Conservation (phyloP, 2,329 filamentous ascomycete species). For the Trichophaea hybrida region DNA sequence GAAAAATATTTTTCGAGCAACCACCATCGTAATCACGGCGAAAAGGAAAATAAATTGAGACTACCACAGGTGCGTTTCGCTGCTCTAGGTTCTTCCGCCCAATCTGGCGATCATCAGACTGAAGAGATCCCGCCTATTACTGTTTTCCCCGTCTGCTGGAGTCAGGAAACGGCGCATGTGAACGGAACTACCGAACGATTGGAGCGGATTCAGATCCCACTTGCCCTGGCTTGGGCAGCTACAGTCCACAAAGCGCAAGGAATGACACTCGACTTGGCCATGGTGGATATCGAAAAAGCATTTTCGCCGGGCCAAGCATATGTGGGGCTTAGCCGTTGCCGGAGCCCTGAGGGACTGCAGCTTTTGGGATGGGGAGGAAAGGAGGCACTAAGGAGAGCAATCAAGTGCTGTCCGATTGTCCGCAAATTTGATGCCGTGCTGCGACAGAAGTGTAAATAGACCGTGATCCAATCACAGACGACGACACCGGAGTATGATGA, state of each 20-base stretch:
- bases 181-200: background rate
- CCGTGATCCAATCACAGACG: background rate
- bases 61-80: background rate
- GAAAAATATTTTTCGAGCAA: constrained; percentile 16
- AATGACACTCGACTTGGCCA: constrained; percentile 45
- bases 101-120: background rate
- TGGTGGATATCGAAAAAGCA: constrained; percentile 39
- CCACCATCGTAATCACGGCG: background rate
- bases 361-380: constrained; percentile 6
- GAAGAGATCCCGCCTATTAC: background rate
- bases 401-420: constrained; percentile 22
- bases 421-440: constrained; percentile 24
- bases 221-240: constrained; percentile 47
- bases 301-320: constrained; percentile 49
- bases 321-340: constrained; percentile 47
- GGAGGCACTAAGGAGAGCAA: background rate
- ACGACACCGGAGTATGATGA: no score
- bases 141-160: background rate
- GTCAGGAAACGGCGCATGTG: background rate
- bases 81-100: background rate
- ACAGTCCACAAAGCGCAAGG: constrained; percentile 51
- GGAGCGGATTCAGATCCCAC: constrained; percentile 45
- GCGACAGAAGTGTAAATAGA: background rate
- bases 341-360: constrained; percentile 37
- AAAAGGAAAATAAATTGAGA: background rate